Conservation (phyloP, 1,284 basidiomycete species). For the Agroathelia rolfsii region DNA sequence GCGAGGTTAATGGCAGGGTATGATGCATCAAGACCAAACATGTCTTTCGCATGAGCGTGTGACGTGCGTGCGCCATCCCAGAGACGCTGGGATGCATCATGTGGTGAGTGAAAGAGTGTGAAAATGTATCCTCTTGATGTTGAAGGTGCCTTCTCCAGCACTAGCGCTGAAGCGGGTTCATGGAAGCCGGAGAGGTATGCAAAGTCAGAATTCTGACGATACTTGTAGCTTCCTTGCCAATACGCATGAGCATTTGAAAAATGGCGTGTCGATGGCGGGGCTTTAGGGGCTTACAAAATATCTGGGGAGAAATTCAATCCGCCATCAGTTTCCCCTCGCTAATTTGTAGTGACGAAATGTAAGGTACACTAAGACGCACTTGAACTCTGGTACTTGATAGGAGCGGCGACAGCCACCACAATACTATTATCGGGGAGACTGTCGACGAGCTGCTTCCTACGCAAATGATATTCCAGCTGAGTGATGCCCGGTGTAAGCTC, state of each 20-base stretch:
- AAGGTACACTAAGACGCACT: conserved; percentile 41
- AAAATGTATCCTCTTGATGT: conserved; percentile 75
- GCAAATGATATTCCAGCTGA: conserved; percentile 72
- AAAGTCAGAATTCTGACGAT: conserved; percentile 87
- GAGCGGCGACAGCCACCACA: conserved; percentile 74
- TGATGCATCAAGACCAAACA: too few relatives aligned
- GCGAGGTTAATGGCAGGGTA: too few relatives aligned
- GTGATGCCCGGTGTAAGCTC: conserved; percentile 87
- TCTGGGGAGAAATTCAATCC: conserved; percentile 19
- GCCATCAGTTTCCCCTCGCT: too few relatives aligned
- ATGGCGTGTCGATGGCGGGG: too few relatives aligned
- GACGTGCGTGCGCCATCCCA: conserved; percentile 80
- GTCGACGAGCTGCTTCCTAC: conserved; percentile 70
- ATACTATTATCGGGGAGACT: conserved; percentile 66
- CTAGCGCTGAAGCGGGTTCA: conserved; percentile 84
- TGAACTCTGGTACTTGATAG: conserved; percentile 81
- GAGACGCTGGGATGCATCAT: conserved; percentile 69
- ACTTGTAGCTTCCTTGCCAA: conserved; percentile 69
- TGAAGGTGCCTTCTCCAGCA: conserved; percentile 67
- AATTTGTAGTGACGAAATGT: conserved; percentile 1
- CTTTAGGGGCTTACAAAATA: conserved; percentile 37
- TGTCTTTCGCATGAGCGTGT: too few relatives aligned
- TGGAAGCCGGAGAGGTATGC: conserved; percentile 94
- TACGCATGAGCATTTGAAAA: conserved; percentile 18
- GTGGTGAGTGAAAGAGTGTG: conserved; percentile 80